phyloP scores from a whole-genome alignment of 176 grass and related monocot species.

The Chrysopogon serrulatus region DNA sequence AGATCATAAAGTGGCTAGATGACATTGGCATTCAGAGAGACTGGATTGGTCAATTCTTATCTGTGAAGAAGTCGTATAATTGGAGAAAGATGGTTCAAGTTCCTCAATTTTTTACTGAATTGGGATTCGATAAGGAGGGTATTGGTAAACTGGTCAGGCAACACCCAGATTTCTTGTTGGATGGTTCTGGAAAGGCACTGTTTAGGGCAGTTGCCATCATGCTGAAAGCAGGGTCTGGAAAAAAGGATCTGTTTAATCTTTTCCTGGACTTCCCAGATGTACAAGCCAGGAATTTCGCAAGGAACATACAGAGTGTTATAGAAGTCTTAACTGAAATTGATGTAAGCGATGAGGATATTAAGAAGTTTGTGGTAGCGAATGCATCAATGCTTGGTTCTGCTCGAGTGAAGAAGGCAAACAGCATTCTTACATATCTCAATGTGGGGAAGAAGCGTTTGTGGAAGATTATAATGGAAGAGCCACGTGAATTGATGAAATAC shows the following conservation, averaged over 20 bases:
- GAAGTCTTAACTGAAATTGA: slow-evolving; percentile 36
- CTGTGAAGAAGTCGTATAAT: slow-evolving; percentile 38
- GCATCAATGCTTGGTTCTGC: slow-evolving; percentile 39
- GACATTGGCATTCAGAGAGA: slow-evolving; percentile 38
- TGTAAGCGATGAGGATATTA: slow-evolving; percentile 32
- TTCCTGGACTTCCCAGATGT: slow-evolving; percentile 56
- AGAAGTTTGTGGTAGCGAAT: slow-evolving; percentile 46
- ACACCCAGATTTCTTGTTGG: slow-evolving; percentile 58
- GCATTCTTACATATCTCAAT: slow-evolving; percentile 36
- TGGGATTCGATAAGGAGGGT: slow-evolving; percentile 48
- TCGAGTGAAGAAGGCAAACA: slow-evolving; percentile 40
- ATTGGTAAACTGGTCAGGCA: slow-evolving; percentile 41
- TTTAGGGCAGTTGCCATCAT: slow-evolving; percentile 38
- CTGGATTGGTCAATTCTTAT: slow-evolving; percentile 46
- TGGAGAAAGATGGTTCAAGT: slow-evolving; percentile 48
- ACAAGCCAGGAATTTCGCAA: slow-evolving; percentile 19
- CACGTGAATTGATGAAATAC: slow-evolving; percentile 38
- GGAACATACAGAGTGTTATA: slow-evolving; percentile 34
- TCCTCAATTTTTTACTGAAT: slow-evolving; percentile 41
- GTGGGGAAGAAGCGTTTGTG: slow-evolving; percentile 42
- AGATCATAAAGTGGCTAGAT: slow-evolving; percentile 49
- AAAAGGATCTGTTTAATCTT: slow-evolving; percentile 39
- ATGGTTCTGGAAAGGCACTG: slow-evolving; percentile 54
- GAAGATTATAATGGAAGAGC: slow-evolving; percentile 51
- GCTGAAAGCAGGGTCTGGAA: slow-evolving; percentile 46